Percentiles rank a stretch among this genome's conserved stretches.
Conservation (phyloP, 2,329 filamentous ascomycete genomes). For the Neoscytalidium dimidiatum region DNA sequence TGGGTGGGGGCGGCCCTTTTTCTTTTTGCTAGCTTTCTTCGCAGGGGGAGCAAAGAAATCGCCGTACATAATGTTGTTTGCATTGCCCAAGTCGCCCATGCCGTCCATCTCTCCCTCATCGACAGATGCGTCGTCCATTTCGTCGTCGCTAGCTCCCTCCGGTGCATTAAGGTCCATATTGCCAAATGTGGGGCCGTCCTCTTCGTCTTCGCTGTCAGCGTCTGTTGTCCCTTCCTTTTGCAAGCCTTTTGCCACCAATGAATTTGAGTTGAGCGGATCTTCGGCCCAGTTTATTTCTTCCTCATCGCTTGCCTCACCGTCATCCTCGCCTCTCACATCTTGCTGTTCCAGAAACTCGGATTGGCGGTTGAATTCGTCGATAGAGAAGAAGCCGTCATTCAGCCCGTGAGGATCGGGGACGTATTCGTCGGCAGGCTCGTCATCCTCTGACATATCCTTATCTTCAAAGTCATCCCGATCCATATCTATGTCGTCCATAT, state of each 20-base stretch:
- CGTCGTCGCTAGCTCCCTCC: conserved; percentile 69
- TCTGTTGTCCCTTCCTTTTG: conserved; percentile 42
- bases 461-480: conserved; percentile 37
- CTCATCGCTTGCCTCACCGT: conserved; percentile 75
- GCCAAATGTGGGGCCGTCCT: conserved; percentile 80
- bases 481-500: conserved; percentile 34
- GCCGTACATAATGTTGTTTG: conserved; percentile 85
- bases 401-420: conserved; percentile 77
- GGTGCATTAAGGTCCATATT: conserved; percentile 73
- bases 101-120: conserved; percentile 57
- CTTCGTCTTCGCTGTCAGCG: conserved; percentile 67
- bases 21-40: conserved; percentile 63
- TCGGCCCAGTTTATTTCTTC: conserved; percentile 86
- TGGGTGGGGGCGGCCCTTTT: conserved; percentile 57
- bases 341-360: conserved; percentile 86
- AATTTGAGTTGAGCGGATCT: conserved; percentile 61
- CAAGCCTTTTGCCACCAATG: conserved; percentile 32
- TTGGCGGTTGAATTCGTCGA: conserved; percentile 95
- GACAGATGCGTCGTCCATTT: conserved; percentile 51
- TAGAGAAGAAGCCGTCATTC: conserved; percentile 97
- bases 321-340: conserved; percentile 74
- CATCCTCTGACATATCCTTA: conserved; percentile 45
- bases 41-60: conserved; percentile 91
- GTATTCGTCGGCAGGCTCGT: conserved; percentile 57
- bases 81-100: conserved; percentile 65